A percentile compares a stretch with the other conserved stretches of the same genome.
These are phyloP conservation scores for Bromus sterilis DNA, from an alignment of 176 grass and related monocot species.

Conservation along the genomic window DNA sequence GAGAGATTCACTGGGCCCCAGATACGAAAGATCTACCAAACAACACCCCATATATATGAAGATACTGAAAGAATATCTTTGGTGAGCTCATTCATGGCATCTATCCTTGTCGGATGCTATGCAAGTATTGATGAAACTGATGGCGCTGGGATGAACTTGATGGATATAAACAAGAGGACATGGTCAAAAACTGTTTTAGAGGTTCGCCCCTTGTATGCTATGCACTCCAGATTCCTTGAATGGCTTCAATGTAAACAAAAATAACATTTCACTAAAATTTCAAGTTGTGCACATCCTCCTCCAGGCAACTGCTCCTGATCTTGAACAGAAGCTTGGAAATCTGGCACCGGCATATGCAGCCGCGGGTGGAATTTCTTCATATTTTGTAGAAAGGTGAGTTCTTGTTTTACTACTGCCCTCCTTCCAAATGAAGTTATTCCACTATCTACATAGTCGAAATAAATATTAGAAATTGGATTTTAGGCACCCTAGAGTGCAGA, in stretches of 20 bases:
- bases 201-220: conserved; percentile 31
- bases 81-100: conserved; percentile 96
- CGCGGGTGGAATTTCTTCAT: conserved; percentile 64
- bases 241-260: not conserved
- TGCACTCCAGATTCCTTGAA: conserved; percentile 7
- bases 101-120: conserved; percentile 72
- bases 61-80: conserved; percentile 84
- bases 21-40: conserved; percentile 76
- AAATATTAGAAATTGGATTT: not conserved
- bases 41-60: conserved; percentile 46
- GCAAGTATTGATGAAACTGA: conserved; percentile 96
- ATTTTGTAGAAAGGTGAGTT: conserved; percentile 80
- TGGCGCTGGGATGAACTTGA: conserved; percentile 97
- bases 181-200: conserved; percentile 84
- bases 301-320: conserved; percentile 73
- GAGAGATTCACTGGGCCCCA: conserved; percentile 94
- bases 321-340: conserved; percentile 81
- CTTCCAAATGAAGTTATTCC: too few species aligned
- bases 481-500: not conserved
- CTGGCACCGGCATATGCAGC: conserved; percentile 69
- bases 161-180: conserved; percentile 76
- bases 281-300: conserved; percentile 10
- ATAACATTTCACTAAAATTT: conserved; percentile 1
- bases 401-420: not conserved
- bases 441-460: too few species aligned